Base-by-base conservation (phyloP, 2,329 filamentous ascomycete genomes). In the Claviceps arundinis region DNA sequence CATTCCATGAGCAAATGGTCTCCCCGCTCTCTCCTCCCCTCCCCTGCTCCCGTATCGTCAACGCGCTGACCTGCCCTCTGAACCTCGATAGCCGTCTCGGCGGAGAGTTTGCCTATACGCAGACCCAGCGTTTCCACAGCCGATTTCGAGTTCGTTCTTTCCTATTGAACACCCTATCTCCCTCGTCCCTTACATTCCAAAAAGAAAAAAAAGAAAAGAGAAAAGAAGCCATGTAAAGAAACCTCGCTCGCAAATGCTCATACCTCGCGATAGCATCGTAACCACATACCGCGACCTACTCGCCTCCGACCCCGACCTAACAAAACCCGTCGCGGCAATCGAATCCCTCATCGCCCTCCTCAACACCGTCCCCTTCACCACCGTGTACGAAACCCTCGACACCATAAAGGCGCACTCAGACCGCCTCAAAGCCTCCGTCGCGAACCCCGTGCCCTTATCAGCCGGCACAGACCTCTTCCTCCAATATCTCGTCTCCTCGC, bases 391-490 rank as follows among this genome's bases (percentile, higher is more conserved):
- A 73, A 96, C 91, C 38, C 85, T 97, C 65, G 85, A 91, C 60
- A 81, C 90, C 46, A 80, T 97, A 56, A 82, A 84, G 62, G 80
- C 77, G 47, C 84, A 93, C 64, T 91, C 88, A 49, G 75, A 80
- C 50, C 80, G 82, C 61, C 80, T 98, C 57, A 91, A 90, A 67
- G 75, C 76, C 53, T 81, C 83, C 19, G 85, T 95, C 50, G 77
- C 85, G 7, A 97, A 98, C 70, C 87, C 90, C 14, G 87, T 97
- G 52, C 91, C 90, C 4, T 81, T 97, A 16, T 89, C 87, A 48
- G 93, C 94, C 52, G 93, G 93, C 61, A 95, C 90, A 55, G 90
- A 96, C 67, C 81, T 97, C 54, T 97, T 98, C 74, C 87, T 93
- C 66, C 85, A 91, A 65, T 97, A 95, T 70, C 81, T 98, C 60